Conservation (phyloP, 2,329 filamentous ascomycete species). For the Grosmannia clavigera region DNA sequence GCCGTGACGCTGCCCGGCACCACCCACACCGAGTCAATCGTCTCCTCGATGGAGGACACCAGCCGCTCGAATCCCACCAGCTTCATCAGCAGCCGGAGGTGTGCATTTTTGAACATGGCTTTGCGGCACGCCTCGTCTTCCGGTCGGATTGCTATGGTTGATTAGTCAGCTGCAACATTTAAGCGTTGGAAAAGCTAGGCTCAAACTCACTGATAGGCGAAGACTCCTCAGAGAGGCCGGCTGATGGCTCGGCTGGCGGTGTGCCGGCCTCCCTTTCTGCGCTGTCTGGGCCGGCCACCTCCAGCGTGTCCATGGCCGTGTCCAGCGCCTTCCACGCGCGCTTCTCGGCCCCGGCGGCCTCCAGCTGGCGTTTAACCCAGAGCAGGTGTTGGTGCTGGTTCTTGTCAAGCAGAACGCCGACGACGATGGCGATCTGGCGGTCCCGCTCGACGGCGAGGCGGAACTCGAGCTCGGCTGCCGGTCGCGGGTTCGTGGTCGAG, state of each 20-base stretch:
- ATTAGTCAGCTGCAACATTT: background rate
- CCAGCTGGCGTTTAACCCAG: constrained; percentile 68
- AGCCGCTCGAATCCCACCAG: constrained; percentile 57
- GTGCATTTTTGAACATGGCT: constrained; percentile 80
- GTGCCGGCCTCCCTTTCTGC: background rate
- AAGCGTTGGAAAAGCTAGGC: constrained; percentile 3
- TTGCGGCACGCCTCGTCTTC: constrained; percentile 54
- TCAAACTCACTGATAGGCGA: constrained; percentile 5
- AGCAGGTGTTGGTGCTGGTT: constrained; percentile 62
- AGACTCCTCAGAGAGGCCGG: background rate
- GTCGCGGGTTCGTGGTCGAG: constrained; percentile 43
- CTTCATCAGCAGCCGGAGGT: constrained; percentile 73
- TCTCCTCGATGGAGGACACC: constrained; percentile 47
- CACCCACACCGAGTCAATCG: constrained; percentile 65
- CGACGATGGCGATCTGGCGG: constrained; percentile 66
- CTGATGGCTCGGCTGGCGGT: constrained; percentile 5
- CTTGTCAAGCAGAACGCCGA: constrained; percentile 69
- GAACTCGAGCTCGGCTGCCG: constrained; percentile 75
- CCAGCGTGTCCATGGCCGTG: constrained; percentile 39
- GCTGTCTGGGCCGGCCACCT: constrained; percentile 8
- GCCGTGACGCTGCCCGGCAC: constrained; percentile 56
- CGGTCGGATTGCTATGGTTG: constrained; percentile 40
- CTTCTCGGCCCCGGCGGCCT: constrained; percentile 57
- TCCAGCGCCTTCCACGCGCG: constrained; percentile 66
- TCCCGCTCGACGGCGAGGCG: constrained; percentile 56